Base-by-base conservation (phyloP, 192 early-diverging fungal species). In the Entomortierella chlamydospora region DNA sequence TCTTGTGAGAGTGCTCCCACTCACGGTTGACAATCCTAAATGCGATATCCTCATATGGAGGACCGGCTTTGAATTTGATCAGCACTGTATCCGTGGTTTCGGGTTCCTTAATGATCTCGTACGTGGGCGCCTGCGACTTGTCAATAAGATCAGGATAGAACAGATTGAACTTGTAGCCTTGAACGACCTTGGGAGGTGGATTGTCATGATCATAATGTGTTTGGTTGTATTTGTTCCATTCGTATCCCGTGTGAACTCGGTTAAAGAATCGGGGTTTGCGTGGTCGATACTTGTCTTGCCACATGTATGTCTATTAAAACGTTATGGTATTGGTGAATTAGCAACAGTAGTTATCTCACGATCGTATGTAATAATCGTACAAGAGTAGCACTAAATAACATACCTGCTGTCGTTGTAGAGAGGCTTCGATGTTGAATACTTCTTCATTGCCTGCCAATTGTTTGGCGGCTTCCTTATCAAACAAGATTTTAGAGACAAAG, bases 191-290 rank as follows among this genome's bases (percentile, higher is more conserved):
- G 22, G 98, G 98, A 45, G 98, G 98, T 12, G 97, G 97, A 56
- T 99, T 99, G 71, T 98, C 97, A 61, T 87, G 86, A 70, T 97
- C 96, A 83, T 99, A 99, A 82, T 99, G 98, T 6, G 94, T 97
- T 72, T 96, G 95, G 70, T 99, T 99, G 72, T 98, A 99, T 87
- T 98, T 97, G 89, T 98, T 99, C 98, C 98, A 99, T 82, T 98
- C 97, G 68, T 97, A 98, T 34, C 98, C 98, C 0, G 95, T 97
- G 62, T 97, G 95, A 28, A 99, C 96, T 51, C 96, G 91, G 87
- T 99, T 99, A 65, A 97, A 95, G 86, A 93, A 99, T 63, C 94
- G 87, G 25, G 98, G 97, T 77, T 97, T 98, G 37, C 97, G 89
- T 31, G 97, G 97, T 31, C 96, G 84, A 79, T 99, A 97, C 82